Evolutionary conservation across 2,329 filamentous ascomycete species (phyloP).

Genomic region (Colletotrichum sidae): DNA sequence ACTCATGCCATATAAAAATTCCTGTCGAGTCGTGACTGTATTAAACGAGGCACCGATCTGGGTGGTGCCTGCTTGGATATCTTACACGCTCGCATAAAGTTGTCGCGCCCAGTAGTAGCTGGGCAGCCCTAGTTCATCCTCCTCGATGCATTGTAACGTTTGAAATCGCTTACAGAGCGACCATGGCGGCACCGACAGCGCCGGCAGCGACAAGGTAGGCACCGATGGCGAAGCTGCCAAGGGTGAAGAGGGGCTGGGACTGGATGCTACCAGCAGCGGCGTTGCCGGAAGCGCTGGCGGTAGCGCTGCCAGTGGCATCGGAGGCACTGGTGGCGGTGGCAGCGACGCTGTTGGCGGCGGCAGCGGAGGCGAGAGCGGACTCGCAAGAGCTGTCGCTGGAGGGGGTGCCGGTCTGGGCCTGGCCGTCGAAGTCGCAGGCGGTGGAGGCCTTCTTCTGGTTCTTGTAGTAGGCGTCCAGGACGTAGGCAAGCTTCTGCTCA

Average conservation of each 20-base stretch:
- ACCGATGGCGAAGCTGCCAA: slow-evolving; percentile 62
- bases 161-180: slow-evolving; percentile 60
- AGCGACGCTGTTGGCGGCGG: slow-evolving; percentile 62
- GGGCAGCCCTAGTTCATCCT: slow-evolving; percentile 11
- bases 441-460: slow-evolving; percentile 62
- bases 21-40: slow-evolving; percentile 34
- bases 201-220: slow-evolving; percentile 65
- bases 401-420: slow-evolving; percentile 67
- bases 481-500: slow-evolving; percentile 78
- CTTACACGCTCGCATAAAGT: slow-evolving; percentile 32
- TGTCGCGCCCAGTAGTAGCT: slow-evolving; percentile 2
- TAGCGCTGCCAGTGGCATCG: slow-evolving; percentile 44
- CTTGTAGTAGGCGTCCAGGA: slow-evolving; percentile 79
- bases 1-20: slow-evolving; percentile 28
- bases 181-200: slow-evolving; percentile 64
- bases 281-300: slow-evolving; percentile 32
- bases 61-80: slow-evolving; percentile 29
- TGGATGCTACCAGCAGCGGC: slow-evolving; percentile 43
- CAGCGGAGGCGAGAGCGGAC: slow-evolving; percentile 71
- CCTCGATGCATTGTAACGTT: slow-evolving; percentile 11
- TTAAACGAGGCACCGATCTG: slow-evolving; percentile 24
- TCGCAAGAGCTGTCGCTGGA: slow-evolving; percentile 65
- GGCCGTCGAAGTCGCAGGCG: slow-evolving; percentile 79
- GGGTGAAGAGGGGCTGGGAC: slow-evolving; percentile 54
- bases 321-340: slow-evolving; percentile 58